Evolutionary conservation across 1,139 yeast genomes (phyloP), one percentile per base, ranked within the genome.

Genomic region (Candida sp.): DNA sequence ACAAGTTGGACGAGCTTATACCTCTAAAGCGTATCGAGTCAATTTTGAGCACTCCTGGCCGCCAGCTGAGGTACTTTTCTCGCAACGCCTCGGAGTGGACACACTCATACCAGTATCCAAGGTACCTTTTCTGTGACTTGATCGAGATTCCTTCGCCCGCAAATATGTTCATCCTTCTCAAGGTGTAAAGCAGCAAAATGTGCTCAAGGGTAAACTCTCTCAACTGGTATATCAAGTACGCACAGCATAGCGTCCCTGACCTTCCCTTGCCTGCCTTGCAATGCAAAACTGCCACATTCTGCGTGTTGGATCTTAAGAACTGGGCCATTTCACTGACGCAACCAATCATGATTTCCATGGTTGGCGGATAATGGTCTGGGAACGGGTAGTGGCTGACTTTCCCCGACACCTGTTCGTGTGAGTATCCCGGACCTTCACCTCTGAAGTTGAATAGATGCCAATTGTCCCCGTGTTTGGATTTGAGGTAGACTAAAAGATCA

Each of bases 261-360:
- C 98, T 72, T 0, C 98, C 98, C 65, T 91, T 93, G 0, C 98
- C 98, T 53, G 91, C 92, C 61, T 89, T 86, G 63, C 98, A 94
- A 63, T 94, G 98, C 7, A 93, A 68, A 0, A 92, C 80, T 0
- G 89, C 96, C 1, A 85, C 85, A 55, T 81, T 78, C 0, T 64
- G 52, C 0, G 63, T 62, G 4, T 59, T 57, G 2, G 54, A 30
- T 1, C 43, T 33, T 32, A 88, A 61, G 56, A 67, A 86, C 1
- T 59, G 57, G 46, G 77, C 70, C 7, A 93, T 78, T 1, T 78
- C 79, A 12, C 64, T 61, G 0, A 85, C 74, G 2, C 81, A 66
- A 2, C 62, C 58, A 2, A 80, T 65, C 12, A 93, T 62, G 11
- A 81, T 59, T 0, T 66, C 58, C 49, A 93, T 77, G 0, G 92